Evolutionary conservation across 495 filamentous ascomycete genomes (phyloP).

Genomic region (Aspergillus indologenus): DNA sequence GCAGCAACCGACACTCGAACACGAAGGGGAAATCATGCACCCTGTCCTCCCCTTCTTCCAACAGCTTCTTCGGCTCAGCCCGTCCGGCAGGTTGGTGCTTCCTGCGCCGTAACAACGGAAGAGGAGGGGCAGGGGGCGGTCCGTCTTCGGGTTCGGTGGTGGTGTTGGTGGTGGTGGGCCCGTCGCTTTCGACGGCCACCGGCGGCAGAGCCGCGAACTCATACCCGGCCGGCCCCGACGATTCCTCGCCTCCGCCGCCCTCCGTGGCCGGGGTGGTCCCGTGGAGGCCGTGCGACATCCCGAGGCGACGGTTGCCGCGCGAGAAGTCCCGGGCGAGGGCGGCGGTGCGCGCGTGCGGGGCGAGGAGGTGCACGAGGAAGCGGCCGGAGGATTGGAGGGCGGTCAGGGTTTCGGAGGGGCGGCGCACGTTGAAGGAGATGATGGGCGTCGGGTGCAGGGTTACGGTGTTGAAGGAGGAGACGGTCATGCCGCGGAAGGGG

Average conservation of each 20-base stretch:
- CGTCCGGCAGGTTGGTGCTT: too few relatives aligned
- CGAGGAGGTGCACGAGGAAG: constrained; percentile 46
- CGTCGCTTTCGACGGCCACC: too few relatives aligned
- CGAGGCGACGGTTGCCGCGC: constrained; percentile 33
- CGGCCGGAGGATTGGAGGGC: constrained; percentile 51
- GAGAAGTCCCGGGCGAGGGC: constrained; percentile 46
- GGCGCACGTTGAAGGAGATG: constrained; percentile 75
- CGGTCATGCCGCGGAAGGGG: constrained; percentile 62
- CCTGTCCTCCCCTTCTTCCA: too few relatives aligned
- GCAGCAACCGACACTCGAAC: constrained; percentile 39
- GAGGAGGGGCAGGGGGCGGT: too few relatives aligned
- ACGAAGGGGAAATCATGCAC: constrained; percentile 37
- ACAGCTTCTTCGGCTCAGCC: too few relatives aligned
- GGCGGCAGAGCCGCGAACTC: constrained; percentile 25
- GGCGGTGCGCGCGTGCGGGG: constrained; percentile 28
- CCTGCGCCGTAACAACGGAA: constrained; percentile 18
- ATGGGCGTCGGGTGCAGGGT: constrained; percentile 62
- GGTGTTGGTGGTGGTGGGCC: too few relatives aligned
- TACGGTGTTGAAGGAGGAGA: constrained; percentile 81
- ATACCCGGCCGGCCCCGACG: constrained; percentile 35
- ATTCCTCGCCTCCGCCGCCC: too few relatives aligned
- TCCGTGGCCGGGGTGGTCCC: too few relatives aligned
- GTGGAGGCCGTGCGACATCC: constrained; percentile 11
- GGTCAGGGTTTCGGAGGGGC: constrained; percentile 67
- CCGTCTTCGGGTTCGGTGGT: too few relatives aligned